These are phyloP conservation scores for Asterionellopsis glacialis DNA, from an alignment of 108 stramenopile species.

Conservation along the genomic window DNA sequence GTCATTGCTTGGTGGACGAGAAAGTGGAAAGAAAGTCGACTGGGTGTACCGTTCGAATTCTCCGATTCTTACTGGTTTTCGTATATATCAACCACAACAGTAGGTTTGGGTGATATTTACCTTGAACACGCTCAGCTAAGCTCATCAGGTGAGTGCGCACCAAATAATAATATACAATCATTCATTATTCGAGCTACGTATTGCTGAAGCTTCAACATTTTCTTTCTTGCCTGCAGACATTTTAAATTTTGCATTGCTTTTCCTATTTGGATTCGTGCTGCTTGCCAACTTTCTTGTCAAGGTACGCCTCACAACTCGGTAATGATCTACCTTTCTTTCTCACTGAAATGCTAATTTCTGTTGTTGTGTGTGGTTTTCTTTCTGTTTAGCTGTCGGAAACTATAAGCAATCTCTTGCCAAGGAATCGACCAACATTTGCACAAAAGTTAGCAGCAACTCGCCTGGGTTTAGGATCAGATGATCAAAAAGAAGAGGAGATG, in stretches of 20 bases:
- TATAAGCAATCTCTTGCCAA: too few species aligned
- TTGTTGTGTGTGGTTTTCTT: too few species aligned
- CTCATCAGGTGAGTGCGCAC: not conserved
- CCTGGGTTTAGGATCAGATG: too few species aligned
- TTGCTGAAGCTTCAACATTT: too few species aligned
- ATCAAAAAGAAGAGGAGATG: too few species aligned
- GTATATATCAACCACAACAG: slow-evolving; percentile 36
- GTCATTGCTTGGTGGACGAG: slow-evolving; percentile 10
- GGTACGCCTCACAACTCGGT: slow-evolving; percentile 1
- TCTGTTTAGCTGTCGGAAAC: too few species aligned
- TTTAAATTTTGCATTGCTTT: slow-evolving; percentile 6
- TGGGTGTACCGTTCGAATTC: slow-evolving; percentile 2
- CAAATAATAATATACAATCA: not conserved
- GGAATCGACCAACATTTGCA: too few species aligned
- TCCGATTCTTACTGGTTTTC: slow-evolving; percentile 44
- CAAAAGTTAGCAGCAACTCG: too few species aligned
- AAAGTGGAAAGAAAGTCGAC: slow-evolving; percentile 12
- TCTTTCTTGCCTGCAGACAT: slow-evolving; percentile 5
- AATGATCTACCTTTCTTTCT: too few species aligned
- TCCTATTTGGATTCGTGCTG: slow-evolving; percentile 26
- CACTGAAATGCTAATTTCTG: too few species aligned
- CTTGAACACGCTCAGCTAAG: slow-evolving; percentile 27
- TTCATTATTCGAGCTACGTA: too few species aligned
- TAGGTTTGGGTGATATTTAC: slow-evolving; percentile 45
- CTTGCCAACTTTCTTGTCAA: slow-evolving; percentile 20